These are phyloP conservation scores for Hemileccinum impolitum DNA, from an alignment of 768 basidiomycete species.

Conservation along the genomic window DNA sequence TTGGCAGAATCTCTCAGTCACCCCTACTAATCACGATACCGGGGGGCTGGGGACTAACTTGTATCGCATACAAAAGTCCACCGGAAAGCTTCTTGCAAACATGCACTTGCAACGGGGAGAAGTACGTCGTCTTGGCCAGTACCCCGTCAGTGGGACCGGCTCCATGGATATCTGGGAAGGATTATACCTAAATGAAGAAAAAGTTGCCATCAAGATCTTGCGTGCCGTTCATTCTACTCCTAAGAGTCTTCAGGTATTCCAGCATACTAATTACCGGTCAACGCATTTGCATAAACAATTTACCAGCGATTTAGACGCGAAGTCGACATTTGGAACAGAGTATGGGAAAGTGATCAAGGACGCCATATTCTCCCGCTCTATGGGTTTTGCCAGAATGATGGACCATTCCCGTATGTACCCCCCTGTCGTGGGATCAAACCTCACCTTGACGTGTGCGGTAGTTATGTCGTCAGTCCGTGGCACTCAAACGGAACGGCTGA, in stretches of 20 bases:
- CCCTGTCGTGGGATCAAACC: not conserved
- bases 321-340: constrained; percentile 50
- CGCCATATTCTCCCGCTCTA: constrained; percentile 55
- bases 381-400: constrained; percentile 53
- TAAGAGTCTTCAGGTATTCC: constrained; percentile 39
- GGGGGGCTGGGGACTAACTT: constrained; percentile 47
- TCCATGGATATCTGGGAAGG: constrained; percentile 58
- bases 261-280: not conserved
- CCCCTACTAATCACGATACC: constrained; percentile 25
- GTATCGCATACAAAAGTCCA: constrained; percentile 47
- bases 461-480: constrained; percentile 61
- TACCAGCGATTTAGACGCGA: constrained; percentile 50
- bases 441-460: constrained; percentile 17
- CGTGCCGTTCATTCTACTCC: constrained; percentile 50
- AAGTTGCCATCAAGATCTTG: constrained; percentile 55
- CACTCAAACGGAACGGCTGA: constrained; percentile 49
- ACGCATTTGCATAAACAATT: constrained; percentile 2
- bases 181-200: constrained; percentile 48
- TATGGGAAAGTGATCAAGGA: constrained; percentile 52
- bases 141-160: constrained; percentile 49
- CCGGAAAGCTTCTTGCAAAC: constrained; percentile 46
- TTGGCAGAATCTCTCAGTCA: constrained; percentile 20
- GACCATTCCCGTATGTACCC: constrained; percentile 49
- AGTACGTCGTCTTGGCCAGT: constrained; percentile 45
- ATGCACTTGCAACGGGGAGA: constrained; percentile 51